Conservation (phyloP, 345 rosid genomes). For the Hypericum androsaemum region DNA sequence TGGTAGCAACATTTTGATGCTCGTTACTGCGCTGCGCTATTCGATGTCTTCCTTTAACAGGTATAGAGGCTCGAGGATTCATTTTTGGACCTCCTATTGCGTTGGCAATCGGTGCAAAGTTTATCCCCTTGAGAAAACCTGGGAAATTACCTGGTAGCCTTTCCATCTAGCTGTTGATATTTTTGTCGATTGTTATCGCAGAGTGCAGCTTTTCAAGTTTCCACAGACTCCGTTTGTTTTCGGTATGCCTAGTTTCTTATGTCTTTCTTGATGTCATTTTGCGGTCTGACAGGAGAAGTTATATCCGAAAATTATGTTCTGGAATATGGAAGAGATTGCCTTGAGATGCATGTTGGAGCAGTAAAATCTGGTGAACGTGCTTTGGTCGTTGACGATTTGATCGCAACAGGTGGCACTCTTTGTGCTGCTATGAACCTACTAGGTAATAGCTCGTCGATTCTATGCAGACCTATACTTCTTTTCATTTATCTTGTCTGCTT, state of each 20-base stretch:
- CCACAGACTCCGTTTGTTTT: conserved; percentile 1
- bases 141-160: conserved; percentile 74
- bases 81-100: conserved; percentile 95
- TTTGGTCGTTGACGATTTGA: conserved; percentile 77
- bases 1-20: no score
- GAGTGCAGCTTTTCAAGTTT: neutral
- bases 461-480: neutral
- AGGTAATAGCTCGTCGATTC: conserved; percentile 33
- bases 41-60: no score
- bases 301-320: conserved; percentile 74
- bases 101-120: conserved; percentile 94
- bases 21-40: no score
- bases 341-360: conserved; percentile 93
- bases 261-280: neutral
- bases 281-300: conserved; percentile 47
- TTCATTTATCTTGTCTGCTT: neutral
- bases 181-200: no score
- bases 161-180: no score
- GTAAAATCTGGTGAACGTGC: conserved; percentile 65
- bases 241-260: neutral
- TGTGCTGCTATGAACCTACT: conserved; percentile 88
- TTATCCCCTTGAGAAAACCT: conserved; percentile 89
- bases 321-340: conserved; percentile 86
- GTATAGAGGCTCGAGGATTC: conserved; percentile 95
- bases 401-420: conserved; percentile 95